These are phyloP conservation scores for Sporothrix inflata DNA, from an alignment of 2,329 filamentous ascomycete genomes.

Conservation along the genomic window DNA sequence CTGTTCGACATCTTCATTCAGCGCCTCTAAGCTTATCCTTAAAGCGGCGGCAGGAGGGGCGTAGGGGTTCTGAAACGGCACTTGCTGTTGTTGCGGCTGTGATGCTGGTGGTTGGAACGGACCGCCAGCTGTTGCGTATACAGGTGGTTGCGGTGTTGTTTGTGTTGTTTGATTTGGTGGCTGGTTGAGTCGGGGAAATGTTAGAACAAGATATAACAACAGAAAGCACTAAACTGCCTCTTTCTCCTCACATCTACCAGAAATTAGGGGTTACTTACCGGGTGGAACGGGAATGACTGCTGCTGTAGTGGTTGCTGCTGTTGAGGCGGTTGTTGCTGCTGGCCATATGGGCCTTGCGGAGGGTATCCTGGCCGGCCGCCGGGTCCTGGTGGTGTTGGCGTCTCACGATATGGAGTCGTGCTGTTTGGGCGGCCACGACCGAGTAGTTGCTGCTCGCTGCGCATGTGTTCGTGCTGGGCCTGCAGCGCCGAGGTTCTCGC, in stretches of 20 bases:
- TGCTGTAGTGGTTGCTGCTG: slow-evolving; percentile 36
- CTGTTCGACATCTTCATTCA: slow-evolving; percentile 81
- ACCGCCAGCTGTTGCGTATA: slow-evolving; percentile 43
- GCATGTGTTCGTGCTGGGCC: slow-evolving; percentile 58
- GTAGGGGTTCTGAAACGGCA: slow-evolving; percentile 1
- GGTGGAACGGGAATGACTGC: slow-evolving; percentile 38
- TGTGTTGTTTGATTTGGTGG: slow-evolving; percentile 37
- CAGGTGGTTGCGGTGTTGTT: slow-evolving; percentile 44
- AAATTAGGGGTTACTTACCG: slow-evolving; percentile 31
- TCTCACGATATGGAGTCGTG: slow-evolving; percentile 67
- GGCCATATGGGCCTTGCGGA: slow-evolving; percentile 40
- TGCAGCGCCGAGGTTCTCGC: slow-evolving; percentile 67
- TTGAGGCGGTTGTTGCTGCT: slow-evolving; percentile 41
- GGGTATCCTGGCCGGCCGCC: slow-evolving; percentile 44
- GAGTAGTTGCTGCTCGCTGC: slow-evolving; percentile 59
- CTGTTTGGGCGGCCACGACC: slow-evolving; percentile 49
- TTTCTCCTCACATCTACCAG: no score
- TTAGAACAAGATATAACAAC: not conserved
- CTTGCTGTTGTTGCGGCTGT: slow-evolving; percentile 23
- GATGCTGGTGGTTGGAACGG: slow-evolving; percentile 48
- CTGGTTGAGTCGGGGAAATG: not conserved
- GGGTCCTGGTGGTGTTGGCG: slow-evolving; percentile 67
- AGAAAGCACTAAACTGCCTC: not conserved
- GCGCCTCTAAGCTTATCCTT: slow-evolving; percentile 68
- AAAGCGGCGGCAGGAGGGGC: slow-evolving; percentile 42